A percentile compares a stretch with the other conserved stretches of the same genome.
phyloP scores from a whole-genome alignment of 306 rosid species.

The Castanospermum australe region DNA sequence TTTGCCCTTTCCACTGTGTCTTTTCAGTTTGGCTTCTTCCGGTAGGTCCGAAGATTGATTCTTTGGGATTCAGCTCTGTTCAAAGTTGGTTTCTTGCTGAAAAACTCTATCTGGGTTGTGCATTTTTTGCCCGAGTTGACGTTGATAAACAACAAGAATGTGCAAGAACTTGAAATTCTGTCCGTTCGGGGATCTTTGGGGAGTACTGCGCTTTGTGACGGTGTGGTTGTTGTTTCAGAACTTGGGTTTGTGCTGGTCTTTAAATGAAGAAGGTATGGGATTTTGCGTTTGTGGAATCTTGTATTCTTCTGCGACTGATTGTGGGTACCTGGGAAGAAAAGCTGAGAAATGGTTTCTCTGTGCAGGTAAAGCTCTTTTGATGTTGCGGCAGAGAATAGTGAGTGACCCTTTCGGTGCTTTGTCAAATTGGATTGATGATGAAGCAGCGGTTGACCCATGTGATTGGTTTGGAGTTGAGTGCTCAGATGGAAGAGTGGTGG shows the following conservation, averaged over 20 bases:
- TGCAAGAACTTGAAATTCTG: constrained; percentile 29
- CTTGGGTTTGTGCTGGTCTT: constrained; percentile 46
- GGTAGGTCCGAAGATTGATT: neutral
- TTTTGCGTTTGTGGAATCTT: neutral
- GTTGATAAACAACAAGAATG: constrained; percentile 20
- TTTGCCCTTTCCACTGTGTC: neutral
- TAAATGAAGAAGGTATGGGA: constrained; percentile 59
- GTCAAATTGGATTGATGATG: constrained; percentile 60
- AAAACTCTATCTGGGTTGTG: constrained; percentile 21
- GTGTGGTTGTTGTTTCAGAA: constrained; percentile 38
- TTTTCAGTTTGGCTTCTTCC: neutral
- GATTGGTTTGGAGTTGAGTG: constrained; percentile 65
- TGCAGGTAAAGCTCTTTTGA: constrained; percentile 81
- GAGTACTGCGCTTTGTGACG: constrained; percentile 31
- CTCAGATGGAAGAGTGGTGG: constrained; percentile 55
- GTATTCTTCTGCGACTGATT: neutral
- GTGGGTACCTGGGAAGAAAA: neutral
- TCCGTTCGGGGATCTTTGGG: constrained; percentile 32
- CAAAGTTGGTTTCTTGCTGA: neutral
- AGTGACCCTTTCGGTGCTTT: constrained; percentile 83
- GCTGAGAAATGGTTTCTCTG: constrained; percentile 21
- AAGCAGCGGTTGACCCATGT: constrained; percentile 46
- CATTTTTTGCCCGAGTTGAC: neutral
- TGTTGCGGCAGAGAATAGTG: constrained; percentile 56
- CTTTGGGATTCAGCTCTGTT: neutral